Evolutionary conservation across 768 basidiomycete genomes (phyloP).

Genomic region (Boletus vermiculosoides): DNA sequence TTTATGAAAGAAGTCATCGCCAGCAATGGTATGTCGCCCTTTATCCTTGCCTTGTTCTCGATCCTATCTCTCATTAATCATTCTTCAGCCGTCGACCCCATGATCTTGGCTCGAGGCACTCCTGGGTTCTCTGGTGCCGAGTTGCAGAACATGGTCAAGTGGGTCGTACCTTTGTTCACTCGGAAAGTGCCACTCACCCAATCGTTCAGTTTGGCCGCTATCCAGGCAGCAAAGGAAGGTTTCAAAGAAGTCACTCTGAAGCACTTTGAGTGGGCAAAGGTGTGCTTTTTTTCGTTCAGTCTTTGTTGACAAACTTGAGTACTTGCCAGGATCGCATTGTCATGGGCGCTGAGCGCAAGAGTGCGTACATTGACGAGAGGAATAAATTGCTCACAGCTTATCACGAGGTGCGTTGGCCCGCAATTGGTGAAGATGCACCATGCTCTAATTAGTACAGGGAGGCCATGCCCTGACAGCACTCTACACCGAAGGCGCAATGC

Average conservation of each 20-base stretch:
- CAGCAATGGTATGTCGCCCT: conserved; percentile 45
- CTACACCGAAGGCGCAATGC: conserved; percentile 94
- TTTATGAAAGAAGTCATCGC: conserved; percentile 82
- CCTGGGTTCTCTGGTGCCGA: conserved; percentile 97
- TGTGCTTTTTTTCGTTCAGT: conserved; percentile 26
- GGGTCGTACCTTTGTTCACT: conserved; percentile 27
- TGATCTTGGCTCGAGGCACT: conserved; percentile 88
- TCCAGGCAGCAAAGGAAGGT: conserved; percentile 88
- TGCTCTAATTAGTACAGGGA: conserved; percentile 46
- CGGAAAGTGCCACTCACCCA: not conserved
- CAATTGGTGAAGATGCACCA: not conserved
- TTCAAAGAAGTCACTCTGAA: conserved; percentile 66
- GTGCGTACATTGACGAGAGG: conserved; percentile 83
- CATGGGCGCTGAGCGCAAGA: conserved; percentile 95
- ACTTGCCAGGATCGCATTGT: conserved; percentile 78
- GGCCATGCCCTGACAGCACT: conserved; percentile 94
- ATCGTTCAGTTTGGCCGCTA: conserved; percentile 72
- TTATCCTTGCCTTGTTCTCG: not conserved
- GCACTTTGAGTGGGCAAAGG: conserved; percentile 99
- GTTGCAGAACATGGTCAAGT: conserved; percentile 97
- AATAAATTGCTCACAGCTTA: conserved; percentile 90
- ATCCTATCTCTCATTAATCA: not conserved
- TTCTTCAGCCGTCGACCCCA: conserved; percentile 71
- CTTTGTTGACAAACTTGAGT: not conserved
- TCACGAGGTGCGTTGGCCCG: conserved; percentile 69